Percentiles rank a stretch among this genome's conserved stretches.
phyloP scores from a whole-genome alignment of 331 rosid species.

The Cucumis variabilis region DNA sequence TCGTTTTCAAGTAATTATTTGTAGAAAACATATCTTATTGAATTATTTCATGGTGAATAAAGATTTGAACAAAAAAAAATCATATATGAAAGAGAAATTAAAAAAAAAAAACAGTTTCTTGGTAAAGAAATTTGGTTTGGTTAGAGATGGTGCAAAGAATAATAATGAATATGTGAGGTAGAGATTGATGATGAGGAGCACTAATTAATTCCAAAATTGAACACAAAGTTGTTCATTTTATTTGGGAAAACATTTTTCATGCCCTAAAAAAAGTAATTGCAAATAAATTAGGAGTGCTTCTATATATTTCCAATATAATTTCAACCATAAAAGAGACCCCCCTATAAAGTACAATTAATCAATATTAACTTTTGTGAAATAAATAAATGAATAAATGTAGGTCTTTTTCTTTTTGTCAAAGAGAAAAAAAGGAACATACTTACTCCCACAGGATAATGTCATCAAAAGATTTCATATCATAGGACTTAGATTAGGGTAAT shows the following conservation, averaged over 20 bases:
- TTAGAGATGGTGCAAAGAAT: constrained; percentile 1
- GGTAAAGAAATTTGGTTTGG: constrained; percentile 14
- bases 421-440: background rate
- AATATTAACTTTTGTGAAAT: constrained; percentile 17
- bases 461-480: background rate
- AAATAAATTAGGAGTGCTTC: background rate
- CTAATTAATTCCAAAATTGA: background rate
- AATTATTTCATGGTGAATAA: background rate
- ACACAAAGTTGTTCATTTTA: background rate
- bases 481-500: constrained; percentile 21
- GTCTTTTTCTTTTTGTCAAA: background rate
- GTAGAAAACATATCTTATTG: background rate
- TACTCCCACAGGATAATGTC: background rate
- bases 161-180: constrained; percentile 12
- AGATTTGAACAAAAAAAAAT: background rate
- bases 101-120: background rate
- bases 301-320: background rate
- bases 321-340: background rate
- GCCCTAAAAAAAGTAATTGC: background rate
- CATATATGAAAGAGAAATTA: no score
- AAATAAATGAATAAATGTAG: background rate
- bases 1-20: background rate
- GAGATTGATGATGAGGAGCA: background rate
- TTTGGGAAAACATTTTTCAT: constrained; percentile 8
- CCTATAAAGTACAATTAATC: constrained; percentile 15